A percentile compares a stretch with the other conserved stretches of the same genome.
Conservation (phyloP, 768 basidiomycete genomes). For the Suillus americanus region DNA sequence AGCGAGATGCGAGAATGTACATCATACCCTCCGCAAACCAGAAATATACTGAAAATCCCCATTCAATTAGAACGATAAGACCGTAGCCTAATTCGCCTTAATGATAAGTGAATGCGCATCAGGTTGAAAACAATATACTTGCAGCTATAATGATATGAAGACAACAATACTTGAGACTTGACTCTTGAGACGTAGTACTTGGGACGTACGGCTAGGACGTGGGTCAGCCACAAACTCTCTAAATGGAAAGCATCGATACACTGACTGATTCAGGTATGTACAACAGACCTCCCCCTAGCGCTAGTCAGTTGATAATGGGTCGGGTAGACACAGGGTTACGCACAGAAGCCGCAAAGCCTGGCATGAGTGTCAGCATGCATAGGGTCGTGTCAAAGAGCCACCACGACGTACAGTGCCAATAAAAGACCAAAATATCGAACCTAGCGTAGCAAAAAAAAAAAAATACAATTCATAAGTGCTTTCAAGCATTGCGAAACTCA, state of each 20-base stretch:
- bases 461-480: not conserved
- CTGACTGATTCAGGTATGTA: not conserved
- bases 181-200: too few relatives aligned
- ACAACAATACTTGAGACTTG: not conserved
- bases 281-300: not conserved
- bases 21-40: not conserved
- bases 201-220: not conserved
- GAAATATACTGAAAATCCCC: not conserved
- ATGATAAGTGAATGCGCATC: not conserved
- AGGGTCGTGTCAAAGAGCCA: not conserved
- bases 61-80: not conserved
- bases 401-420: not conserved
- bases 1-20: not conserved
- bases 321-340: not conserved
- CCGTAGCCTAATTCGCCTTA: not conserved
- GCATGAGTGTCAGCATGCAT: not conserved
- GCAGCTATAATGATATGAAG: not conserved
- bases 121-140: not conserved
- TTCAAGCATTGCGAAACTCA: not conserved
- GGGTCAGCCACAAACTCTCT: not conserved
- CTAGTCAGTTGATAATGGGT: not conserved
- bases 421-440: slow-evolving; percentile 2
- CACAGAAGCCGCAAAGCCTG: not conserved
- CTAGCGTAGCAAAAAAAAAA: not conserved
- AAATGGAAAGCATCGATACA: not conserved